Percentiles rank a stretch among this genome's conserved stretches.
phyloP scores from a whole-genome alignment of 305 asterid genomes.

The Striga hermonthica region DNA sequence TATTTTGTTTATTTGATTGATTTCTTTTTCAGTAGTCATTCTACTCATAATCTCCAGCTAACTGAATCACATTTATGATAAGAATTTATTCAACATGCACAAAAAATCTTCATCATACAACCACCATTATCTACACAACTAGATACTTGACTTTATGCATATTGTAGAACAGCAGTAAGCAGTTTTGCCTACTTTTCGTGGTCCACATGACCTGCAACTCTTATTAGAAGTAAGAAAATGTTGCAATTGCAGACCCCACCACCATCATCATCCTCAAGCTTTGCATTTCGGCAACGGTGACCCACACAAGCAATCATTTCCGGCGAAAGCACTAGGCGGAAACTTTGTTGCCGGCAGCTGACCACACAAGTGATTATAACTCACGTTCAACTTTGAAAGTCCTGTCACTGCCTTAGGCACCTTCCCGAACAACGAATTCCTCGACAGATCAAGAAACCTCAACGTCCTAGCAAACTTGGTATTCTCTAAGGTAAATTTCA shows the following conservation, averaged over 20 bases:
- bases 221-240: too few species aligned
- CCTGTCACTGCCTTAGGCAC: slow-evolving; percentile 59
- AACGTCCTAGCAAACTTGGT: slow-evolving; percentile 44
- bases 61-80: neutral
- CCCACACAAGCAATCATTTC: slow-evolving; percentile 78
- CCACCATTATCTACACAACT: too few species aligned
- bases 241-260: too few species aligned
- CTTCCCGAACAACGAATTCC: slow-evolving; percentile 58
- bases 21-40: too few species aligned
- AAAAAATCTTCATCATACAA: too few species aligned
- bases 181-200: too few species aligned
- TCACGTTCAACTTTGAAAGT: slow-evolving; percentile 53
- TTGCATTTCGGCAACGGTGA: slow-evolving; percentile 70
- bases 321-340: slow-evolving; percentile 51
- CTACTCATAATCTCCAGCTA: neutral
- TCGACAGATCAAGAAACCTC: slow-evolving; percentile 62
- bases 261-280: slow-evolving; percentile 22
- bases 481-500: slow-evolving; percentile 60
- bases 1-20: too few species aligned
- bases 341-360: slow-evolving; percentile 65
- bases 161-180: too few species aligned
- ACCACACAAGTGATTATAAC: slow-evolving; percentile 76
- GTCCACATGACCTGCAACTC: too few species aligned
- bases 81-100: too few species aligned
- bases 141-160: too few species aligned